These are phyloP conservation scores for Escallonia herrerae DNA, from an alignment of 129 eudicot genomes.

Conservation along the genomic window DNA sequence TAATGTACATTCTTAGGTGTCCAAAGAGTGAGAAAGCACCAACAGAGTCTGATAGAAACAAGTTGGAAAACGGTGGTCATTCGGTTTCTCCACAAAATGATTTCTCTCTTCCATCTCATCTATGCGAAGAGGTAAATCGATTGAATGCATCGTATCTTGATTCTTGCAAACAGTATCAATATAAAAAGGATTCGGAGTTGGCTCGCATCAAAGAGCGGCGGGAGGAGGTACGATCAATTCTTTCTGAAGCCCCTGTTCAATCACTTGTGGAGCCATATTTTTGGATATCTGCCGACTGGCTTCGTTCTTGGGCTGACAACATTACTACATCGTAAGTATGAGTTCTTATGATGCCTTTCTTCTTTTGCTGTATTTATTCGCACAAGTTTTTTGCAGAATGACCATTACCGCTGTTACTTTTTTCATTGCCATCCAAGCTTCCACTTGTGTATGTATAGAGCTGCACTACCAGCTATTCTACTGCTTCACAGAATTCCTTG, in stretches of 20 bases:
- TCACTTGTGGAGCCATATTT: conserved; percentile 51
- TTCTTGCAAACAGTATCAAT: conserved; percentile 60
- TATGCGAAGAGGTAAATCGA: conserved; percentile 47
- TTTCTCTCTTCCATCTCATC: conserved; percentile 65
- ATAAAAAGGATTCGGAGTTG: conserved; percentile 49
- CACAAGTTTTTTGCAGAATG: neutral
- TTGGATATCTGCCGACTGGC: conserved; percentile 94
- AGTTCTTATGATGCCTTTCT: conserved; percentile 9
- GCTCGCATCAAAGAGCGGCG: conserved; percentile 59
- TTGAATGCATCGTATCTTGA: conserved; percentile 45
- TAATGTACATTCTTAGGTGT: conserved; percentile 67
- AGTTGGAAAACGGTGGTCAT: conserved; percentile 17
- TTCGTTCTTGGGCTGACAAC: conserved; percentile 90
- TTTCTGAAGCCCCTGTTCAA: conserved; percentile 75
- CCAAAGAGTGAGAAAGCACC: conserved; percentile 25
- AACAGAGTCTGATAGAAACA: conserved; percentile 24
- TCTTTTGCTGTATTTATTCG: neutral
- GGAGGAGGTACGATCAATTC: conserved; percentile 79
- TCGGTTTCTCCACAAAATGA: conserved; percentile 11
- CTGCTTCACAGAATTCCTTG: too few relatives aligned
- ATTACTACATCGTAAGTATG: conserved; percentile 46
- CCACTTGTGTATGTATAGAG: neutral
- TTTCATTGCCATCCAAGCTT: neutral
- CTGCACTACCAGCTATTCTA: neutral
- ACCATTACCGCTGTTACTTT: too few relatives aligned